Percentiles rank a stretch among this genome's conserved stretches.
Conservation (phyloP, 1,284 basidiomycete species). For the Cutaneotrichosporon sp. region DNA sequence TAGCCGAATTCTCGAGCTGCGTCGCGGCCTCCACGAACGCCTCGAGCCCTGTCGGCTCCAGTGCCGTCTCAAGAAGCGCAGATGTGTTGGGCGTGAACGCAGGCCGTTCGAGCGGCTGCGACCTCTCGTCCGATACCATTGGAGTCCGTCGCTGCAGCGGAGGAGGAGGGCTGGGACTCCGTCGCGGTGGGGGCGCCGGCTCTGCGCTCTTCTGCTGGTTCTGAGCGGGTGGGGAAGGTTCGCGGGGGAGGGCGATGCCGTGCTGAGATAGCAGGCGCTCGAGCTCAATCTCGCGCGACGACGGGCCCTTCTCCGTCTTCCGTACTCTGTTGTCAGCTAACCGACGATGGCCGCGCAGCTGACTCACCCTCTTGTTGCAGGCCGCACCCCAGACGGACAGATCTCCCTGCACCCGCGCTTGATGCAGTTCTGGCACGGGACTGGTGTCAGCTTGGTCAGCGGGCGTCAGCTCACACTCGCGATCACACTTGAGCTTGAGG, state of each 20-base stretch:
- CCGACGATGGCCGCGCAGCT: neutral
- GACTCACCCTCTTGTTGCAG: constrained; percentile 25
- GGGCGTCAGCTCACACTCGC: constrained; percentile 19
- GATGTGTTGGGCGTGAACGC: neutral
- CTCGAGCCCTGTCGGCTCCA: neutral
- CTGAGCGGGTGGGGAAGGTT: neutral
- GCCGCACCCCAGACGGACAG: constrained; percentile 35
- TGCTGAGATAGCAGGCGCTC: constrained; percentile 29
- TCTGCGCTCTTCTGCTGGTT: neutral
- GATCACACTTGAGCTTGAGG: constrained; percentile 35
- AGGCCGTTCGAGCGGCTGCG: neutral
- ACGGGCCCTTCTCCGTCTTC: neutral
- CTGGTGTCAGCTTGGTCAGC: constrained; percentile 4
- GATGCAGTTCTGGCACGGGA: constrained; percentile 38
- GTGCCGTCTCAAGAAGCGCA: neutral
- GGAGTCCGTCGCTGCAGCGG: neutral
- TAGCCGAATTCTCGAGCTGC: neutral
- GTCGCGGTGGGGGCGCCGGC: neutral
- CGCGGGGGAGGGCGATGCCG: constrained; percentile 19
- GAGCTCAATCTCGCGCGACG: constrained; percentile 22
- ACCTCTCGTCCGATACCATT: neutral
- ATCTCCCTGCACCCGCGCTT: constrained; percentile 34
- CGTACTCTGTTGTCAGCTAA: neutral
- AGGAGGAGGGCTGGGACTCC: neutral
- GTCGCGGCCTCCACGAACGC: neutral